These are phyloP conservation scores for Pythium sukuiense DNA, from an alignment of 352 stramenopile species.

Conservation along the genomic window DNA sequence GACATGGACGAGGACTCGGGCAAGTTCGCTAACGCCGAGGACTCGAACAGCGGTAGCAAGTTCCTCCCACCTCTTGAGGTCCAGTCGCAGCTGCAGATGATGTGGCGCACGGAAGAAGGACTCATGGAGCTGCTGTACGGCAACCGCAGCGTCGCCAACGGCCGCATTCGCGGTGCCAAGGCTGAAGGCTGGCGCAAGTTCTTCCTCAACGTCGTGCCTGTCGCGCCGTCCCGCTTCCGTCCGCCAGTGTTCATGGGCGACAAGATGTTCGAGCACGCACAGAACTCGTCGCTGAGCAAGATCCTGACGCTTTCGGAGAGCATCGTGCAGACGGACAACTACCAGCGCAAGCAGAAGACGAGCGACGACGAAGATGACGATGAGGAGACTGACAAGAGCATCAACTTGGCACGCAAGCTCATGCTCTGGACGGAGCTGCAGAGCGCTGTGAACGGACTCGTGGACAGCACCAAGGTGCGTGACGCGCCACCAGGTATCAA, in stretches of 20 bases:
- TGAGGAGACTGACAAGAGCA: slow-evolving; percentile 37
- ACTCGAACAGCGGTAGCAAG: slow-evolving; percentile 80
- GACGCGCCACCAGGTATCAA: slow-evolving; percentile 91
- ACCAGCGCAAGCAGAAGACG: slow-evolving; percentile 34
- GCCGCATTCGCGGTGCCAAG: slow-evolving; percentile 46
- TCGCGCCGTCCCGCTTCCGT: slow-evolving; percentile 98
- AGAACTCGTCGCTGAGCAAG: slow-evolving; percentile 95
- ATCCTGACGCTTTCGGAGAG: slow-evolving; percentile 93
- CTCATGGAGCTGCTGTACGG: slow-evolving; percentile 94
- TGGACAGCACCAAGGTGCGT: slow-evolving; percentile 80
- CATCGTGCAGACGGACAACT: slow-evolving; percentile 80
- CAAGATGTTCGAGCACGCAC: slow-evolving; percentile 96
- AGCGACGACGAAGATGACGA: slow-evolving; percentile 61
- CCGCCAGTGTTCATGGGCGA: slow-evolving; percentile 95
- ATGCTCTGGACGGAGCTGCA: slow-evolving; percentile 98
- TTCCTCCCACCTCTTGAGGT: slow-evolving; percentile 96
- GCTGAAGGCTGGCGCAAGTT: slow-evolving; percentile 92
- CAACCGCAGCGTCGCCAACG: slow-evolving; percentile 69
- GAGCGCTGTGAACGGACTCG: slow-evolving; percentile 85
- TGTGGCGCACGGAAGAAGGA: slow-evolving; percentile 93
- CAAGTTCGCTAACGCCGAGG: slow-evolving; percentile 58
- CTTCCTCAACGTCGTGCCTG: slow-evolving; percentile 95
- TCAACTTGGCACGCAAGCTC: slow-evolving; percentile 91
- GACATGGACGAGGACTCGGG: slow-evolving; percentile 44
- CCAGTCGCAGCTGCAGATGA: slow-evolving; percentile 93